phyloP scores from a whole-genome alignment of 23 red algal genomes.

The Rhodosorus marinus region DNA sequence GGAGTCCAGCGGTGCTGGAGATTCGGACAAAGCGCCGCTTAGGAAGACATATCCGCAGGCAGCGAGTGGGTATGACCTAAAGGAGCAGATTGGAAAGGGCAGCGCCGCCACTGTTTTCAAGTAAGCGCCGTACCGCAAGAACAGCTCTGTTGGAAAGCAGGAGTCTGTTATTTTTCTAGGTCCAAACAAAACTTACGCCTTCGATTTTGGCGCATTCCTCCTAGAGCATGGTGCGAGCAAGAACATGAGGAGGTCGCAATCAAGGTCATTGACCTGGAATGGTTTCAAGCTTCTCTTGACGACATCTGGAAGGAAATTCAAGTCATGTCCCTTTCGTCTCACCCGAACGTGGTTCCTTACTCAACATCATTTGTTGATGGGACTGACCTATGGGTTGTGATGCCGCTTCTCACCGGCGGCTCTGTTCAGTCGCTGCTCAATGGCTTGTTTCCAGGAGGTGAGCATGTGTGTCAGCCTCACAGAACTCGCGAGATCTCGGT shows the following conservation, averaged over 20 bases:
- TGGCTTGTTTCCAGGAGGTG: constrained; percentile 15
- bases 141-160: neutral
- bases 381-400: constrained; percentile 89
- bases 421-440: constrained; percentile 55
- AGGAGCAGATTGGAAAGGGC: constrained; percentile 81
- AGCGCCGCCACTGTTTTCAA: constrained; percentile 54
- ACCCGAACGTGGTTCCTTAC: constrained; percentile 89
- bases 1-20: no score
- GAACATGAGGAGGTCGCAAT: constrained; percentile 85
- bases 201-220: no score
- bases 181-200: neutral
- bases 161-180: neutral
- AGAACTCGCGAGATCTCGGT: no score
- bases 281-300: constrained; percentile 70
- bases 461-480: no score
- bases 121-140: neutral
- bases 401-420: constrained; percentile 91
- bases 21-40: no score
- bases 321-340: constrained; percentile 84
- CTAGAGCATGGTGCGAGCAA: constrained; percentile 62
- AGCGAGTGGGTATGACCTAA: constrained; percentile 42
- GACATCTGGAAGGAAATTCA: constrained; percentile 87
- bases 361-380: constrained; percentile 68
- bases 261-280: constrained; percentile 83
- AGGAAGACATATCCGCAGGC: constrained; percentile 6